phyloP scores from a whole-genome alignment of 495 filamentous ascomycete genomes.

The Xylaria palmicola region DNA sequence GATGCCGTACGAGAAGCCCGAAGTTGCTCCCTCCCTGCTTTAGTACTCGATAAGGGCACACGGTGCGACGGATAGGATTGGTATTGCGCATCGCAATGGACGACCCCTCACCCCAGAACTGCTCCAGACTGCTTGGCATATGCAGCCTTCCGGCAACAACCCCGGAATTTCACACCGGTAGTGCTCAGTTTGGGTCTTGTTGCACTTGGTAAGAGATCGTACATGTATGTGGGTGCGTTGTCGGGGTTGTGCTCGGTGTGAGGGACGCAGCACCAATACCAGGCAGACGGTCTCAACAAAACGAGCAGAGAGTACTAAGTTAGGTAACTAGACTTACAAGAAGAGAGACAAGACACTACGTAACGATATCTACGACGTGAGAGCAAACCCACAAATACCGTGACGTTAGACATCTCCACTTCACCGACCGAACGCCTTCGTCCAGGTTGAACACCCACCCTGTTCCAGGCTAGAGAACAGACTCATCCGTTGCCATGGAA shows the following conservation, averaged over 20 bases:
- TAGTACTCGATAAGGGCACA: not conserved
- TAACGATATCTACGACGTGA: too few relatives aligned
- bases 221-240: not conserved
- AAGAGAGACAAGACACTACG: too few relatives aligned
- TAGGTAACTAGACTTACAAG: too few relatives aligned
- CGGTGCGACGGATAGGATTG: not conserved
- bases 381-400: too few relatives aligned
- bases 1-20: not conserved
- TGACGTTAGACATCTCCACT: too few relatives aligned
- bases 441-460: not conserved
- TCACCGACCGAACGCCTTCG: slow-evolving; percentile 25
- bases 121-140: slow-evolving; percentile 11
- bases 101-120: not conserved
- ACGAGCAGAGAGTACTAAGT: too few relatives aligned
- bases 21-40: not conserved
- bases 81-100: not conserved
- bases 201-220: not conserved
- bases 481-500: not conserved
- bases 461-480: not conserved
- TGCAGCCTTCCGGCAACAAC: slow-evolving; percentile 11
- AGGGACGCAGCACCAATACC: too few relatives aligned
- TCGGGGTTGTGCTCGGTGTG: not conserved
- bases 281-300: too few relatives aligned
- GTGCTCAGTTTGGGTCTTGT: not conserved
- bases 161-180: not conserved